Conservation (phyloP, 495 filamentous ascomycete genomes). For the Glonium stellatum region DNA sequence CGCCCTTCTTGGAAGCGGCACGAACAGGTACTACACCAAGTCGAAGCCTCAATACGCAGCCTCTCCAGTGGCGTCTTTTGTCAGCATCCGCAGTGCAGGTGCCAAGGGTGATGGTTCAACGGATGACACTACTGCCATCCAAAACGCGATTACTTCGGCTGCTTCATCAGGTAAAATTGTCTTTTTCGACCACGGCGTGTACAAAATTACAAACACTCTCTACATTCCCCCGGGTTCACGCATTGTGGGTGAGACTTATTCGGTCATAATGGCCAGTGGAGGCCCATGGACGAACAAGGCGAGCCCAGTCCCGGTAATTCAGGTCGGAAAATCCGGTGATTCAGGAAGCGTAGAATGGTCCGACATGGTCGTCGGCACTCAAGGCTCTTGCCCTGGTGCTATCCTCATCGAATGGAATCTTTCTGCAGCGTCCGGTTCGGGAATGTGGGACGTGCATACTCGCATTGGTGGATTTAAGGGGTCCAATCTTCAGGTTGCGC, state of each 20-base stretch:
- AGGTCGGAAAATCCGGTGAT: slow-evolving; percentile 75
- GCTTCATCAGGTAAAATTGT: slow-evolving; percentile 58
- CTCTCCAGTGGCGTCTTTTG: slow-evolving; percentile 50
- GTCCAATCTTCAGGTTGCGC: slow-evolving; percentile 62
- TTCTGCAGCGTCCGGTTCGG: slow-evolving; percentile 60
- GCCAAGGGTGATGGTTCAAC: slow-evolving; percentile 71
- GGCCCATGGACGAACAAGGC: slow-evolving; percentile 62
- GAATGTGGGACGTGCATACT: slow-evolving; percentile 89
- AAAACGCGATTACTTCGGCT: slow-evolving; percentile 57
- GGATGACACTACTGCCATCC: slow-evolving; percentile 65
- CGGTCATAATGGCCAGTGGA: slow-evolving; percentile 67
- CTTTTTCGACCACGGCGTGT: slow-evolving; percentile 89
- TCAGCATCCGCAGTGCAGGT: slow-evolving; percentile 69
- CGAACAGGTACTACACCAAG: slow-evolving; percentile 55
- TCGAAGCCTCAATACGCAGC: slow-evolving; percentile 69
- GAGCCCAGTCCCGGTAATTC: slow-evolving; percentile 66
- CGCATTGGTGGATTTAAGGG: slow-evolving; percentile 78
- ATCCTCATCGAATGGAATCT: slow-evolving; percentile 92
- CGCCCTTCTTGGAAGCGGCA: slow-evolving; percentile 45
- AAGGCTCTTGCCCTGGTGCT: slow-evolving; percentile 73
- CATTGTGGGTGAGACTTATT: slow-evolving; percentile 89
- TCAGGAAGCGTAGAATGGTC: slow-evolving; percentile 73
- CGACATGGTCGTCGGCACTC: slow-evolving; percentile 73
- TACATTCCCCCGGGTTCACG: slow-evolving; percentile 69
- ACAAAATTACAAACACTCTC: slow-evolving; percentile 76